phyloP scores from a whole-genome alignment of 306 rosid genomes.

The Sechiopsis laciniata region DNA sequence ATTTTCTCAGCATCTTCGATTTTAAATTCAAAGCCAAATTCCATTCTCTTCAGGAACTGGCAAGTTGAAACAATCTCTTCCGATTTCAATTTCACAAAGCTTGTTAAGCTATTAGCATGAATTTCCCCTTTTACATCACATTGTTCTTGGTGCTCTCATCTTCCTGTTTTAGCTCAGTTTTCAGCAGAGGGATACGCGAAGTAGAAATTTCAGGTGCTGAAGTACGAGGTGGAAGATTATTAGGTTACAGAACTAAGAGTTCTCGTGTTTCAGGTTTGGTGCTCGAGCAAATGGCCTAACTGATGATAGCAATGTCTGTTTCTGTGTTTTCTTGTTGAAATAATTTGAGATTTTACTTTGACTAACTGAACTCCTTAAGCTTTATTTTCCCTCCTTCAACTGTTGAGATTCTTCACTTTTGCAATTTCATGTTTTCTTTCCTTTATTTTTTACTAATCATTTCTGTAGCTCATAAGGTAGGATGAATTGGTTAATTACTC shows the following conservation, averaged over 20 bases:
- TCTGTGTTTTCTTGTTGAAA: not conserved
- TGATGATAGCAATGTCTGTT: constrained; percentile 34
- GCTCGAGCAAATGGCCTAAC: constrained; percentile 42
- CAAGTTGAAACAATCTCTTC: constrained; percentile 1
- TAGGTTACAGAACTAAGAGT: constrained; percentile 12
- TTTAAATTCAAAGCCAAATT: not conserved
- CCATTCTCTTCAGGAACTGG: not conserved
- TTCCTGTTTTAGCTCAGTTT: constrained; percentile 23
- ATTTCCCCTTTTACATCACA: constrained; percentile 17
- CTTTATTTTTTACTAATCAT: not conserved
- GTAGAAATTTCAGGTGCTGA: constrained; percentile 1
- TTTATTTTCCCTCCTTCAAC: not conserved
- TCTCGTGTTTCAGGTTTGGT: constrained; percentile 35
- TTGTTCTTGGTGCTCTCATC: constrained; percentile 25
- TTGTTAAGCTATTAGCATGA: constrained; percentile 21
- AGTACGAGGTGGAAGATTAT: constrained; percentile 21
- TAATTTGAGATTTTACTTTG: not conserved
- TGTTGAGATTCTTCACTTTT: not conserved
- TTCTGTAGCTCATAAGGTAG: not conserved
- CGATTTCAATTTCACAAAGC: not conserved
- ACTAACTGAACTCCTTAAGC: not conserved
- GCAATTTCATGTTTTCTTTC: not conserved
- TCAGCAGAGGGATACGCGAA: constrained; percentile 16
- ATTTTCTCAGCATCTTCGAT: not conserved
- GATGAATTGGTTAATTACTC: not conserved